Evolutionary conservation across 1,284 basidiomycete genomes (phyloP).

Genomic region (Malassezia obtusa): DNA sequence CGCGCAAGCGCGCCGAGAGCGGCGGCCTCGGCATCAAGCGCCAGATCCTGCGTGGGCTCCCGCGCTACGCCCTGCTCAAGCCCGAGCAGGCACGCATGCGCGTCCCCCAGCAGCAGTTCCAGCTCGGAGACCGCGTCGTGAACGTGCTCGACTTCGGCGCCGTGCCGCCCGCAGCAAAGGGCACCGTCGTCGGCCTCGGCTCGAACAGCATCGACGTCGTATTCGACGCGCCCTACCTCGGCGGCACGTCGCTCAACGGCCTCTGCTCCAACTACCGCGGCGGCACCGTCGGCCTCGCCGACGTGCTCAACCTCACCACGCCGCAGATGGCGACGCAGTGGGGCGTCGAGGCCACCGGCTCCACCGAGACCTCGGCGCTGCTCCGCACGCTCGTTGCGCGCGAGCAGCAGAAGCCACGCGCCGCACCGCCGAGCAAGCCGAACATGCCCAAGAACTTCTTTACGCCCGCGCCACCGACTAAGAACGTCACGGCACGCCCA

Average conservation of each 20-base stretch:
- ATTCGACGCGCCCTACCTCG: constrained; percentile 91
- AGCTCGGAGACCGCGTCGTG: constrained; percentile 84
- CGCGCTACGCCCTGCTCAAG: constrained; percentile 86
- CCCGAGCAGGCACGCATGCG: constrained; percentile 81
- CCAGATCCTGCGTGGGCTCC: constrained; percentile 78
- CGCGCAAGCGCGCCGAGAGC: constrained; percentile 21
- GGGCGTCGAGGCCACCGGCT: neutral
- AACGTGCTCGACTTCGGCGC: constrained; percentile 89
- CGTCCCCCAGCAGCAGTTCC: constrained; percentile 79
- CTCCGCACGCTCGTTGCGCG: constrained; percentile 7
- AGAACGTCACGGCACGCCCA: neutral
- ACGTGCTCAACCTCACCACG: constrained; percentile 41
- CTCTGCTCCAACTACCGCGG: constrained; percentile 24
- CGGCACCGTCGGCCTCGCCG: constrained; percentile 28
- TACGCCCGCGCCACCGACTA: neutral
- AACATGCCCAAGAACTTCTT: constrained; percentile 4
- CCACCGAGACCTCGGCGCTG: neutral
- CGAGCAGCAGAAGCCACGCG: no score
- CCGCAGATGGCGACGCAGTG: constrained; percentile 30
- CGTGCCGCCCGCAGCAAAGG: constrained; percentile 81
- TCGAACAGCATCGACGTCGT: constrained; percentile 81
- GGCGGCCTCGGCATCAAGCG: constrained; percentile 63
- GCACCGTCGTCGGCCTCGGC: constrained; percentile 79
- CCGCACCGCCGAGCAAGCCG: neutral
- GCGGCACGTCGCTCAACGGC: constrained; percentile 75